phyloP scores from a whole-genome alignment of 78 protist genomes.

The Polysphondylium violaceum region DNA sequence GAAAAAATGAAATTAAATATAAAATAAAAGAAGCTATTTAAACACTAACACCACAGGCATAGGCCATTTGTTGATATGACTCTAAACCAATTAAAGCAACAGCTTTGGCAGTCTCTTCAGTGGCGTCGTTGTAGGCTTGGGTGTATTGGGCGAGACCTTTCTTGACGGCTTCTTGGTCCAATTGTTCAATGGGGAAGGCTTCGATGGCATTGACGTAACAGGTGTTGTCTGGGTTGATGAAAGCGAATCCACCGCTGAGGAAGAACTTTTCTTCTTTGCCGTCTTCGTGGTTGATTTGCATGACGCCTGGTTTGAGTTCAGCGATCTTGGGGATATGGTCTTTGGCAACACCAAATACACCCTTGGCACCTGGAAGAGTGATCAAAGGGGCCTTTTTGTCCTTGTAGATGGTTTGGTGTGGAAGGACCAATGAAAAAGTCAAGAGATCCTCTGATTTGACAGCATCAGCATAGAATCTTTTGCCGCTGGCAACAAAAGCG shows the following conservation, averaged over 20 bases:
- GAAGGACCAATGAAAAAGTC: conserved; percentile 70
- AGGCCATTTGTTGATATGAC: conserved; percentile 74
- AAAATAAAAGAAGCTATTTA: too few species aligned
- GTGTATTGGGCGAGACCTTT: conserved; percentile 69
- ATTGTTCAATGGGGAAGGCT: conserved; percentile 81
- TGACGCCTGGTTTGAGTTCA: conserved; percentile 80
- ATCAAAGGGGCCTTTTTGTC: conserved; percentile 56
- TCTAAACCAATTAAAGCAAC: conserved; percentile 74
- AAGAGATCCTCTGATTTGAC: conserved; percentile 30
- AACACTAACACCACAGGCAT: conserved; percentile 61
- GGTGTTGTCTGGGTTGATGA: conserved; percentile 65
- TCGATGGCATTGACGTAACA: conserved; percentile 78
- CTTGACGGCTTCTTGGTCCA: conserved; percentile 69
- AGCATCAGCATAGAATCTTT: conserved; percentile 52
- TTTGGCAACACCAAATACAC: conserved; percentile 73
- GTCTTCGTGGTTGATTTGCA: conserved; percentile 61
- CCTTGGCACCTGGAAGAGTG: conserved; percentile 80
- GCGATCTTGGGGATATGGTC: conserved; percentile 79
- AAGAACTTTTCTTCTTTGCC: conserved; percentile 72
- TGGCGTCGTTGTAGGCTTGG: conserved; percentile 74
- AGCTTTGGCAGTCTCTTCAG: conserved; percentile 57
- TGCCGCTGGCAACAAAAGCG: background rate
- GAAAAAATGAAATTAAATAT: too few species aligned
- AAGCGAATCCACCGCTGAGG: conserved; percentile 82
- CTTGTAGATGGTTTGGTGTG: conserved; percentile 81